phyloP scores from a whole-genome alignment of 176 grass and related monocot species.

The Carex littledalei region DNA sequence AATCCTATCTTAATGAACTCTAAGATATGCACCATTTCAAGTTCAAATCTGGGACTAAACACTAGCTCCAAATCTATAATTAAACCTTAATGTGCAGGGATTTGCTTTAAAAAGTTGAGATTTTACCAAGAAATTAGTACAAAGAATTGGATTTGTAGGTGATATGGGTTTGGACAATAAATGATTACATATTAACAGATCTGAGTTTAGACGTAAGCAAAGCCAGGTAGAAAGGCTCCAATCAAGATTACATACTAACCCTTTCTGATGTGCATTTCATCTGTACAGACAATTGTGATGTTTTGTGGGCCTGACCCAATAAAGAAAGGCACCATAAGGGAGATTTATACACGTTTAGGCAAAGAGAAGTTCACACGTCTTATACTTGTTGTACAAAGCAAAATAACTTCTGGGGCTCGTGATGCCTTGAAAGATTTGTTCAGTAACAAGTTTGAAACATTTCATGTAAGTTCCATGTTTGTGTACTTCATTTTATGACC shows the following conservation, averaged over 20 bases:
- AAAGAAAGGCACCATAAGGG: conserved; percentile 47
- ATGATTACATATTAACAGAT: background rate
- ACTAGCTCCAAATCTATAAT: background rate
- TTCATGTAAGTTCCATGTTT: conserved; percentile 46
- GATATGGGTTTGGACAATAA: background rate
- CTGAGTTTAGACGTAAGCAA: background rate
- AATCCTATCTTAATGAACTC: background rate
- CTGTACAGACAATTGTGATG: conserved; percentile 53
- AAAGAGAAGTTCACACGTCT: conserved; percentile 48
- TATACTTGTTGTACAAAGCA: conserved; percentile 57
- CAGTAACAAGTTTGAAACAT: conserved; percentile 58
- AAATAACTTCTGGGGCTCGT: conserved; percentile 50
- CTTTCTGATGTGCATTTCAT: background rate
- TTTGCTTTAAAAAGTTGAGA: background rate
- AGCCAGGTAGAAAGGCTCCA: background rate
- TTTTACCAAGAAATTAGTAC: background rate
- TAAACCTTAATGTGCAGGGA: background rate
- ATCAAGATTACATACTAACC: too few relatives aligned
- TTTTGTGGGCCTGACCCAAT: conserved; percentile 56
- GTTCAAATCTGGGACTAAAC: background rate
- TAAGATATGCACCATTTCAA: background rate
- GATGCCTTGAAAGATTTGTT: conserved; percentile 67
- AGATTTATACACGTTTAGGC: conserved; percentile 28
- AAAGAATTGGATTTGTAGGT: background rate
- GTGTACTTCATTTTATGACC: background rate